Evolutionary conservation across 2,329 filamentous ascomycete genomes (phyloP).

Genomic region (Aureobasidium zeae): DNA sequence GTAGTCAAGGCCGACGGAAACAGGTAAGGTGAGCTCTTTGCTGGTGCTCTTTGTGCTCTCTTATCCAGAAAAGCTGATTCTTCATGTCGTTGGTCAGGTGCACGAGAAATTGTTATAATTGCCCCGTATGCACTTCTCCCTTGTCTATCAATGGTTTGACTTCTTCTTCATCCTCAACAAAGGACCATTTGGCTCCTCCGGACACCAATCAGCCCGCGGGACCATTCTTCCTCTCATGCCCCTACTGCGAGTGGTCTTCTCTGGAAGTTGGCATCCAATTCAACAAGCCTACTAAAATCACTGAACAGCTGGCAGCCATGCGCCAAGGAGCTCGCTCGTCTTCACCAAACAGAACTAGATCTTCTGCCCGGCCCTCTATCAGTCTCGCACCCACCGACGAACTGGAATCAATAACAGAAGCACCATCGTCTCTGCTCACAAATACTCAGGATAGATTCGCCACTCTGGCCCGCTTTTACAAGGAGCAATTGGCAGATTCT

Average conservation of each 20-base stretch:
- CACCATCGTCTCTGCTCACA: slow-evolving; percentile 18
- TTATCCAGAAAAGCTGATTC: slow-evolving; percentile 14
- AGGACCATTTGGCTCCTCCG: slow-evolving; percentile 24
- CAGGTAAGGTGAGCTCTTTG: slow-evolving; percentile 50
- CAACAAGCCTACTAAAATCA: slow-evolving; percentile 74
- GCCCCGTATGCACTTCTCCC: slow-evolving; percentile 76
- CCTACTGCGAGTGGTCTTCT: slow-evolving; percentile 88
- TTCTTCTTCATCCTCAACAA: slow-evolving; percentile 40
- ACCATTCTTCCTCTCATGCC: slow-evolving; percentile 58
- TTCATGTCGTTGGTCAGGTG: slow-evolving; percentile 40
- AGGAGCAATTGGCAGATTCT: slow-evolving; percentile 61
- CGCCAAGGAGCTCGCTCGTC: slow-evolving; percentile 20
- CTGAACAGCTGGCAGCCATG: slow-evolving; percentile 49
- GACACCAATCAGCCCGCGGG: slow-evolving; percentile 18
- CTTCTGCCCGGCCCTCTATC: not conserved
- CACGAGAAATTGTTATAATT: slow-evolving; percentile 90
- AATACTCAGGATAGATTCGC: slow-evolving; percentile 60
- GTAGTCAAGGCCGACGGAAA: slow-evolving; percentile 89
- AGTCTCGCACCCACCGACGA: slow-evolving; percentile 4
- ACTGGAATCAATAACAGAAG: slow-evolving; percentile 9
- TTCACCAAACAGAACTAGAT: slow-evolving; percentile 8
- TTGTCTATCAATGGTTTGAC: slow-evolving; percentile 67
- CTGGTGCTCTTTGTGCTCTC: not conserved
- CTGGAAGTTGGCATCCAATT: slow-evolving; percentile 84
- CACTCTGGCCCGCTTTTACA: slow-evolving; percentile 71